Percentiles rank a stretch among this genome's conserved stretches.
Evolutionary conservation across 805 yeast species (phyloP).

Genomic region (Lipomyces yamadae): DNA sequence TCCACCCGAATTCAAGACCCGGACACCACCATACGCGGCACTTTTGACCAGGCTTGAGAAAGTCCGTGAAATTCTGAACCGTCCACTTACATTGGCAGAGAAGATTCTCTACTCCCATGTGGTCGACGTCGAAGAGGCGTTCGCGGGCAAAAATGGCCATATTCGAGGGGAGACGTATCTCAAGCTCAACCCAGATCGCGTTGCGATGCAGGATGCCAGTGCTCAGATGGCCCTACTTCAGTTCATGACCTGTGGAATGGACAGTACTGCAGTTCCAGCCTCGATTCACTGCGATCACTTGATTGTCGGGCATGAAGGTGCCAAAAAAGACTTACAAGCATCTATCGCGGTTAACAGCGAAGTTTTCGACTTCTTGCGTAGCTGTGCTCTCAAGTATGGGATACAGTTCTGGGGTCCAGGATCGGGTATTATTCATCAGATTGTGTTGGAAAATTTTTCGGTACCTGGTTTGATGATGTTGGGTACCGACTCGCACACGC

Average conservation of each 20-base stretch:
- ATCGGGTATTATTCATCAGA: conserved; percentile 97
- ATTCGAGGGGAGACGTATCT: conserved; percentile 85
- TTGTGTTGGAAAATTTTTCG: conserved; percentile 93
- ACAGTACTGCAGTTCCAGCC: conserved; percentile 89
- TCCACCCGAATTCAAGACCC: conserved; percentile 65
- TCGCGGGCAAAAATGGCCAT: conserved; percentile 32
- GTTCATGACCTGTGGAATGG: conserved; percentile 94
- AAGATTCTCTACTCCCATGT: conserved; percentile 93
- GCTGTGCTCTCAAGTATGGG: conserved; percentile 93
- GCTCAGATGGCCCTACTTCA: conserved; percentile 98
- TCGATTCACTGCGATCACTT: conserved; percentile 98
- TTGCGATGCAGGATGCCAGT: conserved; percentile 98
- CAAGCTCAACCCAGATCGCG: conserved; percentile 96
- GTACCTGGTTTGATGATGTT: conserved; percentile 96
- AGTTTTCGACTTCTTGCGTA: conserved; percentile 87
- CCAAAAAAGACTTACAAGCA: conserved; percentile 78
- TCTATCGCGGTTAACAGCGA: conserved; percentile 91
- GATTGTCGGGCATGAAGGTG: conserved; percentile 95
- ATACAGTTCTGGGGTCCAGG: conserved; percentile 99
- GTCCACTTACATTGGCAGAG: conserved; percentile 93
- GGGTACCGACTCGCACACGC: conserved; percentile 98
- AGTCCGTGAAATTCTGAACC: conserved; percentile 68
- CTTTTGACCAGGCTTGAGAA: conserved; percentile 58
- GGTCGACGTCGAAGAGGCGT: conserved; percentile 80
- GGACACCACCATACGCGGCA: conserved; percentile 71